phyloP scores from a whole-genome alignment of 148 eudicot genomes.

The Nepenthes gracilis region DNA sequence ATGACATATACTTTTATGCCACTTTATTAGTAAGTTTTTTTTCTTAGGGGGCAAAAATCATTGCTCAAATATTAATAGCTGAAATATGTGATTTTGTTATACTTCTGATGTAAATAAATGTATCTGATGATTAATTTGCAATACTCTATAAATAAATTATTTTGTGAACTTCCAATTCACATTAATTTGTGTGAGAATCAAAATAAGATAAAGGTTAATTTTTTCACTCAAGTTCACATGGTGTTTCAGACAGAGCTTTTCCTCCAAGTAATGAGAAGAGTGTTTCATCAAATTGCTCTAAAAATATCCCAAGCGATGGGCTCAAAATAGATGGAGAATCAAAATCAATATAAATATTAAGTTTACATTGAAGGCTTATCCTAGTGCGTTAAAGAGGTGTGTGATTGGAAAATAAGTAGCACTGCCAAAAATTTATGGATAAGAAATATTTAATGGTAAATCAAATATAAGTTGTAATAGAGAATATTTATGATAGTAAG shows the following conservation, averaged over 20 bases:
- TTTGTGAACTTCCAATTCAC: no score
- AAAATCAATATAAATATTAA: not conserved
- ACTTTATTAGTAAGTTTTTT: no score
- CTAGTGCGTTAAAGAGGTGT: not conserved
- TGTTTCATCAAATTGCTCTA: not conserved
- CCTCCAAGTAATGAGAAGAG: not conserved
- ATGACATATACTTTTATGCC: no score
- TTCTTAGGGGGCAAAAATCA: no score
- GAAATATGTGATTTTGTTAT: no score
- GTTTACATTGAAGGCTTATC: not conserved
- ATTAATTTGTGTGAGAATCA: no score
- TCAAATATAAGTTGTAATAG: not conserved
- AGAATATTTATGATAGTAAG: not conserved
- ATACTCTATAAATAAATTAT: no score
- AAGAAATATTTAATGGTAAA: not conserved
- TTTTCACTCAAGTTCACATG: no score
- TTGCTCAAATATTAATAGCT: no score
- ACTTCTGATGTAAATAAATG: no score
- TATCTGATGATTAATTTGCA: no score
- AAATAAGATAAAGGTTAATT: no score
- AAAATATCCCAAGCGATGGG: not conserved
- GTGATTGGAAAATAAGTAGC: not conserved
- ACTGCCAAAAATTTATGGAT: not conserved
- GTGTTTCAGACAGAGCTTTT: not conserved
- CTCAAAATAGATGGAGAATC: not conserved